Evolutionary conservation across 2,329 filamentous ascomycete genomes (phyloP).

Genomic region (Beauveria scarabaeidicola): DNA sequence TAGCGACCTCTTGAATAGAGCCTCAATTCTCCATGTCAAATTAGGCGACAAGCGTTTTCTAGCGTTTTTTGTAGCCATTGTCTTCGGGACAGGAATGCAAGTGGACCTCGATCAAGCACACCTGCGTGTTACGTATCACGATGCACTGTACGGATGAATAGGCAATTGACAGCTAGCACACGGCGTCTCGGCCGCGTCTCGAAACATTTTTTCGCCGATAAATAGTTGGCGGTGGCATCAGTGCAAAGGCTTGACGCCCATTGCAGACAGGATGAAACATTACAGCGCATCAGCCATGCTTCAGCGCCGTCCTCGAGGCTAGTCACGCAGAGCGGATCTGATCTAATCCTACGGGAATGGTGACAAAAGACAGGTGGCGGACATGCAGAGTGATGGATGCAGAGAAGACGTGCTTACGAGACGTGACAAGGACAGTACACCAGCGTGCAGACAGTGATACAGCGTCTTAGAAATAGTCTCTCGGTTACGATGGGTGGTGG

Average conservation of each 20-base stretch:
- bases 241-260: neutral
- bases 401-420: neutral
- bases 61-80: neutral
- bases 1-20: neutral
- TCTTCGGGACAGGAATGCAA: neutral
- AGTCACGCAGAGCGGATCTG: neutral
- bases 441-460: too few species aligned
- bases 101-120: neutral
- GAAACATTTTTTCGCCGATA: neutral
- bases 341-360: constrained; percentile 4
- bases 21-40: neutral
- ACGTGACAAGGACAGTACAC: too few species aligned
- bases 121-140: too few species aligned
- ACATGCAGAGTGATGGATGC: neutral
- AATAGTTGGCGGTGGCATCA: neutral
- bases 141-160: too few species aligned
- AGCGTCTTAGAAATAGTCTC: too few species aligned
- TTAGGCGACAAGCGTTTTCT: neutral
- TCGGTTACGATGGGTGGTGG: neutral
- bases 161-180: neutral
- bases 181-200: neutral
- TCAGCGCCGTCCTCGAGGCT: neutral
- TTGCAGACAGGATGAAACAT: neutral
- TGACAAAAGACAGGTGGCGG: neutral
- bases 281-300: neutral